A percentile compares a stretch with the other conserved stretches of the same genome.
These are phyloP conservation scores for Hordeum pubiflorum DNA, from an alignment of 202 grass and related monocot species.

Conservation along the genomic window DNA sequence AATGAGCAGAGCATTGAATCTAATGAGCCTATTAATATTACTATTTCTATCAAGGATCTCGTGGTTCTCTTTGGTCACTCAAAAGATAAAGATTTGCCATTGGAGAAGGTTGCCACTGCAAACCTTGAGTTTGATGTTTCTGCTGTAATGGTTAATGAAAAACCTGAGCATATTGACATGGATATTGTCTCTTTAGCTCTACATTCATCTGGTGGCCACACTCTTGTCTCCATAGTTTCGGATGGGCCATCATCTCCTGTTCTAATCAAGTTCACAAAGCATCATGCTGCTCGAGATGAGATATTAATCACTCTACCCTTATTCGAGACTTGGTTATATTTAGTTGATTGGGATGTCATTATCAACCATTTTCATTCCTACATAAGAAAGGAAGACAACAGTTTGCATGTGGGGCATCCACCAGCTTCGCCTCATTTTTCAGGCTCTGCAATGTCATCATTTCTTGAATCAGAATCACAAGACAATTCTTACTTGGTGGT, in stretches of 20 bases:
- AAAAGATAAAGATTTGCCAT: conserved; percentile 39
- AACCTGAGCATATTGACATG: conserved; percentile 43
- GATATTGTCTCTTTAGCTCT: conserved; percentile 53
- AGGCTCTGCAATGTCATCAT: conserved; percentile 20
- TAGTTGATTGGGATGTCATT: conserved; percentile 61
- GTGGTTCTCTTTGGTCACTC: conserved; percentile 50
- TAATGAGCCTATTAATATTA: conserved; percentile 50
- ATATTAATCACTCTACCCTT: conserved; percentile 44
- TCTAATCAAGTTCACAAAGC: conserved; percentile 47
- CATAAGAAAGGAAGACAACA: conserved; percentile 26
- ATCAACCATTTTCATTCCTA: conserved; percentile 57
- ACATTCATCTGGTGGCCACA: conserved; percentile 34
- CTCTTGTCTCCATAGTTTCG: conserved; percentile 50
- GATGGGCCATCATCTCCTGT: conserved; percentile 47
- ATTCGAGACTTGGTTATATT: conserved; percentile 82
- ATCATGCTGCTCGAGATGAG: conserved; percentile 38
- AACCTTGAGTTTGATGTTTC: conserved; percentile 61
- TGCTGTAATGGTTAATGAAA: conserved; percentile 49
- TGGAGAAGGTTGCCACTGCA: conserved; percentile 50
- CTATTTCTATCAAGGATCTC: conserved; percentile 51
- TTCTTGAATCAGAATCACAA: conserved; percentile 43
- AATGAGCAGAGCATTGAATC: conserved; percentile 25
- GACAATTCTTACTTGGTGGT: conserved; percentile 50
- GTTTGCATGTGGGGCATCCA: conserved; percentile 16
- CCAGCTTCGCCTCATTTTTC: conserved; percentile 23